Conservation (phyloP, 2,329 filamentous ascomycete genomes). For the Tolypocladium pustulatum region DNA sequence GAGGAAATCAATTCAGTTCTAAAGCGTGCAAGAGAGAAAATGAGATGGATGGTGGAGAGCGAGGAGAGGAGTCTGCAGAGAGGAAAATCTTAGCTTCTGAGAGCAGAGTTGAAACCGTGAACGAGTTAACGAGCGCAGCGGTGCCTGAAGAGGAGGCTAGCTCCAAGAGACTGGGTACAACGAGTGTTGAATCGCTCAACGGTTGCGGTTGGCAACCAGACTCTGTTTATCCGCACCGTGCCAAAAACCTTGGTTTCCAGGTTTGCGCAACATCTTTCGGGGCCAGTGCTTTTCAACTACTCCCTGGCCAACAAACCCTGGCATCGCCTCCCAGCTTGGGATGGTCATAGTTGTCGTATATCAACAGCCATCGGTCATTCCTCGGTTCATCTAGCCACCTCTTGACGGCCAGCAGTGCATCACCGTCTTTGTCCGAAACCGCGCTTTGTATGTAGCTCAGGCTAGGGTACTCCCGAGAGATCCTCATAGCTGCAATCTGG, state of each 20-base stretch:
- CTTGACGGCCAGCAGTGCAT: not conserved
- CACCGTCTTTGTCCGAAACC: not conserved
- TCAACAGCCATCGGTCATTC: not conserved
- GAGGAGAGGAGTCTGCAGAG: too few relatives aligned
- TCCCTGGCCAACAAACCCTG: not conserved
- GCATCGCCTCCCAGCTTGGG: not conserved
- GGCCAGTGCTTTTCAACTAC: too few relatives aligned
- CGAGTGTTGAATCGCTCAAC: too few relatives aligned
- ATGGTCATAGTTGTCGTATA: not conserved
- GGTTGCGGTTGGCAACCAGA: too few relatives aligned
- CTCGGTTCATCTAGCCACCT: not conserved
- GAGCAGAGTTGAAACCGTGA: too few relatives aligned
- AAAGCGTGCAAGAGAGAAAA: not conserved
- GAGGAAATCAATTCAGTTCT: not conserved
- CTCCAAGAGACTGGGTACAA: too few relatives aligned
- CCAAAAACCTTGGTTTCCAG: too few relatives aligned
- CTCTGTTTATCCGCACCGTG: too few relatives aligned
- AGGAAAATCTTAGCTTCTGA: too few relatives aligned
- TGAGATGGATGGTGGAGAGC: not conserved
- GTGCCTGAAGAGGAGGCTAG: too few relatives aligned
- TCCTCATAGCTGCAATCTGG: not conserved
- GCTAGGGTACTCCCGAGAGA: not conserved
- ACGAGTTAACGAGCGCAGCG: too few relatives aligned
- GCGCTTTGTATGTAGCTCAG: not conserved
- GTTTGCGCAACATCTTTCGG: too few relatives aligned